A percentile compares a stretch with the other conserved stretches of the same genome.
These are phyloP conservation scores for Diplosphaera chodatii DNA, from an alignment of 139 green algal genomes.

Conservation along the genomic window DNA sequence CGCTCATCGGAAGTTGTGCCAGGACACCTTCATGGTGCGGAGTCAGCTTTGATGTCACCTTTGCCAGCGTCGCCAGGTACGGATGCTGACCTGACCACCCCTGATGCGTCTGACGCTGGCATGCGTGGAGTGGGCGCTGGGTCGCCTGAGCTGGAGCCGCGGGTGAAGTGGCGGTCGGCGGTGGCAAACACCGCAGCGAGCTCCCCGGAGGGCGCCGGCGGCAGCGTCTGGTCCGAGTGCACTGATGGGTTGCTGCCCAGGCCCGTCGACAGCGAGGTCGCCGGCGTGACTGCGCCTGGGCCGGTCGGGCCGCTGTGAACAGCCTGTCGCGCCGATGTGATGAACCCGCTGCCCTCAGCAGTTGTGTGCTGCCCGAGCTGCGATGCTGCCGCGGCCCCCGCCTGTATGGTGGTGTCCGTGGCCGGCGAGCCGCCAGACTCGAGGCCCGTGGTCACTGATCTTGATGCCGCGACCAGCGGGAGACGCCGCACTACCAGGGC, in stretches of 20 bases:
- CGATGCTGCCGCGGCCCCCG: too few relatives aligned
- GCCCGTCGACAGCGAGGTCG: neutral
- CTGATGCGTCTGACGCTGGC: neutral
- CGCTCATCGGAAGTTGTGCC: too few relatives aligned
- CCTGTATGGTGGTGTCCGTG: neutral
- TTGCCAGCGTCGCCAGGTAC: too few relatives aligned
- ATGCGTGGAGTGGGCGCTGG: too few relatives aligned
- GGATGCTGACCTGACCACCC: too few relatives aligned
- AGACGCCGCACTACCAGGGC: too few relatives aligned
- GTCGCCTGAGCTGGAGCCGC: too few relatives aligned
- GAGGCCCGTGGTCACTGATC: neutral
- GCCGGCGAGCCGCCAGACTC: neutral
- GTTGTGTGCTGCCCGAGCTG: too few relatives aligned
- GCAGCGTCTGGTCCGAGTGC: neutral
- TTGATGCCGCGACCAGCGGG: neutral
- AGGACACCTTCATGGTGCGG: too few relatives aligned
- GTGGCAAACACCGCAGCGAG: neutral
- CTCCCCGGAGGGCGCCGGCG: neutral
- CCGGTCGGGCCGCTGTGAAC: neutral
- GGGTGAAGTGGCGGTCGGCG: too few relatives aligned
- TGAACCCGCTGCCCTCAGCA: neutral
- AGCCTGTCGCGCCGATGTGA: too few relatives aligned
- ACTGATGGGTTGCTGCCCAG: neutral
- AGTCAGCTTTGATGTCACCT: too few relatives aligned
- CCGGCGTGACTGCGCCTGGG: neutral